Base-by-base conservation (phyloP, 129 eudicot species). In the Escallonia herrerae region DNA sequence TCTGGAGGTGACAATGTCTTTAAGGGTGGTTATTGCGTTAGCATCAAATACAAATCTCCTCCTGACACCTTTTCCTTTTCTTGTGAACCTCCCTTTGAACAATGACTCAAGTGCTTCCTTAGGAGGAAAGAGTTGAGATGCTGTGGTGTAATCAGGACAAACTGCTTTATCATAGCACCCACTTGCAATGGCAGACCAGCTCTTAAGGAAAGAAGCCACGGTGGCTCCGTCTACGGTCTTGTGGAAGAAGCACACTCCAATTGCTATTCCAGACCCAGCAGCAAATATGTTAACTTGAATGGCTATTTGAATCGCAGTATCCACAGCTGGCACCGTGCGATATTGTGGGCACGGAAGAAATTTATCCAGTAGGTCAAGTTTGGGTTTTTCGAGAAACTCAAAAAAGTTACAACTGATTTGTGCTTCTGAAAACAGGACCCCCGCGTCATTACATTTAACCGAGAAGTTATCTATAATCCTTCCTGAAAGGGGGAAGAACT, bases 361-460 rank as follows among this genome's bases (percentile, higher is more conserved):
- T 13, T 11, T 5, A 43, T 41, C 1, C 0, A 71, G 8, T 7
- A 1, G 3, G 12, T 63, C 54, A 7, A 15, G 6, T 41, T 8
- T 37, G 4, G 67, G 68, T 44, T 65, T 54, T 37, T 66, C 47
- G 15, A 79, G 68, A 22, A 79, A 64, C 7, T 39, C 39, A 5
- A 70, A 33, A 10, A 79, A 33, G 57, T 12, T 1, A 3, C 60
- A 38, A 3, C 14, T 47, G 64, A 69, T 56, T 7, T 41, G 58
- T 43, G 75, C 47, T 0, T 42, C 52, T 2, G 55, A 33, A 14
- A 74, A 79, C 4, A 54, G 68, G 42, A 65, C 68, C 0, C 84
- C 84, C 41, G 65, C 48, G 63, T 79, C 84, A 41, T 74, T 70
- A 54, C 84, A 79, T 10, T 74, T 65, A n/a, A 79, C n/a, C 10